Evolutionary conservation across 2,329 filamentous ascomycete species (phyloP).

Genomic region (Fusarium dlaminii): DNA sequence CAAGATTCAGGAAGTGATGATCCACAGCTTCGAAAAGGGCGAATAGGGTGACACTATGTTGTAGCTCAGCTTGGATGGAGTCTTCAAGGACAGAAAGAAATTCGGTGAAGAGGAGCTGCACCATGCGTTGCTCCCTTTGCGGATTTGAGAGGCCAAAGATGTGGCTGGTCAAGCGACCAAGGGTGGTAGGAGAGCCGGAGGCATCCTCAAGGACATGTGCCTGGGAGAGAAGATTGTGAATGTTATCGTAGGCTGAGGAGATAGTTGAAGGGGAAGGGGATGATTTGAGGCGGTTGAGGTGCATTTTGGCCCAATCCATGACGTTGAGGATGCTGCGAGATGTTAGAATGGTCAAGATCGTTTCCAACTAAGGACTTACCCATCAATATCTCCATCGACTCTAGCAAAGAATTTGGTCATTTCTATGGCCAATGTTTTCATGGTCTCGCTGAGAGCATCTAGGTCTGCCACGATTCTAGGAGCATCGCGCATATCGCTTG

Average conservation of each 20-base stretch:
- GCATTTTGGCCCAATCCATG: conserved; percentile 95
- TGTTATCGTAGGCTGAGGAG: conserved; percentile 80
- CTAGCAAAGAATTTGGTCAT: conserved; percentile 93
- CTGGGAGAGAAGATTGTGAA: conserved; percentile 79
- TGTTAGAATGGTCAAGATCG: conserved; percentile 10
- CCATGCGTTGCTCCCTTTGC: conserved; percentile 80
- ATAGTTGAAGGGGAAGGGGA: conserved; percentile 66
- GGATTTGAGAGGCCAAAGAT: conserved; percentile 83
- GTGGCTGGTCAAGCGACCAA: conserved; percentile 75
- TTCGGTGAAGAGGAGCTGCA: conserved; percentile 86
- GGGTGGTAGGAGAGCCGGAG: conserved; percentile 67
- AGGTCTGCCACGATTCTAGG: conserved; percentile 86
- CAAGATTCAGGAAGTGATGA: conserved; percentile 87
- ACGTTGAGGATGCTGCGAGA: conserved; percentile 79
- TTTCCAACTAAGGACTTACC: conserved; percentile 55
- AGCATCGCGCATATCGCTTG: conserved; percentile 90
- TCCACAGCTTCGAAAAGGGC: conserved; percentile 93
- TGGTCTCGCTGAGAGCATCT: conserved; percentile 84
- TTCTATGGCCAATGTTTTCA: conserved; percentile 85
- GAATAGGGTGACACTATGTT: conserved; percentile 82
- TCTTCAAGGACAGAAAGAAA: conserved; percentile 90
- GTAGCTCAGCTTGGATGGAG: conserved; percentile 84
- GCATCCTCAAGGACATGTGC: conserved; percentile 67
- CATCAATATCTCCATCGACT: conserved; percentile 92
- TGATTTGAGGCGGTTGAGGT: conserved; percentile 75